Base-by-base conservation (phyloP, 2,329 filamentous ascomycete species). In the Beauveria sp. region DNA sequence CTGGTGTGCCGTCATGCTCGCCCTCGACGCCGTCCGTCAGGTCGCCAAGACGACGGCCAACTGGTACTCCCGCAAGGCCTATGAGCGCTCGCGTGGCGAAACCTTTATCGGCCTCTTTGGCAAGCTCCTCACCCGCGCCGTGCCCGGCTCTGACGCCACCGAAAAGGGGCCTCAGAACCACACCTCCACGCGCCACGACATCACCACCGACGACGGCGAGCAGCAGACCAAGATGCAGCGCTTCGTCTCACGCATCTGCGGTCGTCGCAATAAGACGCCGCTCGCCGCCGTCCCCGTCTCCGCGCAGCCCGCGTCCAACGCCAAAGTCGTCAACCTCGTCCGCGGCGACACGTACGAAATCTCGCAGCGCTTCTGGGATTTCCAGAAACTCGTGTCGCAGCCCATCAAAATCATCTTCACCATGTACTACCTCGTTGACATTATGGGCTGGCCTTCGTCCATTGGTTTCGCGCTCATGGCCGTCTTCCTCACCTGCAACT, bases 291-390 rank as follows among this genome's bases (percentile, higher is more conserved):
- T 56, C 40, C 77, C 74, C 68, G 78, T 63, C 76, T 75, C 71
- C 3, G 74, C 71, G 46, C 70, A 69, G 61, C 83, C 88, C 2
- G 91, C 92, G 0, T 91, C 90, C 0, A 93, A 93, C 75, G 92
- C 92, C 8, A 96, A 96, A 70, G 95, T 96, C 57, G 82, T 96
- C 64, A 96, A 96, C 68, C 75, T 96, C 2, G 89, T 96, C 79
- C 87, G 91, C 54, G 86, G 83, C 63, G 90, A 95, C 71, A 90
- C 89, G 0, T 95, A 93, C 69, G 89, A 93, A 70, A 85, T 93
- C 45, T 84, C 90, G 3, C 90, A 93, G 69, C 78, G 89, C 49
- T 95, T 96, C 68, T 96, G 92, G 92, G 92, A 96, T 64, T 89
- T 95, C 58, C 83, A 89, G 2, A 79, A 80, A n/a, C 77, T 96